Percentiles rank a stretch among this genome's conserved stretches.
phyloP scores from a whole-genome alignment of 2,329 filamentous ascomycete species.

The Diaporthe nobilis region DNA sequence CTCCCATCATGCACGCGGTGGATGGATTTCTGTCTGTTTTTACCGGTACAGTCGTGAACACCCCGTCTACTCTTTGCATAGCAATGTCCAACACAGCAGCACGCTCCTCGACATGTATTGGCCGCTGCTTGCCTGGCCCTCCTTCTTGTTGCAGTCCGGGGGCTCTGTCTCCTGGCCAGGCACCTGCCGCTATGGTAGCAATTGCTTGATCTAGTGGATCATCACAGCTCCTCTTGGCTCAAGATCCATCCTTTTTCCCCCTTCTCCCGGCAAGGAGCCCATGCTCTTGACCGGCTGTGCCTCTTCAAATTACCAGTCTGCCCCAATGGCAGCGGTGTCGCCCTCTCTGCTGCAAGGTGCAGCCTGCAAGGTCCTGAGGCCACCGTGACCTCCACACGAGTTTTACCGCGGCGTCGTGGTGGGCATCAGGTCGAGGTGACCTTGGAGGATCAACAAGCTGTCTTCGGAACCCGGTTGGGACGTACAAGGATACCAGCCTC shows the following conservation, averaged over 20 bases:
- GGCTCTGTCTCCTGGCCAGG: not conserved
- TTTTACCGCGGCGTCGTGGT: not conserved
- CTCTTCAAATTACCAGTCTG: not conserved
- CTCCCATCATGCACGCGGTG: not conserved
- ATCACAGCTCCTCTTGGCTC: conserved; percentile 7
- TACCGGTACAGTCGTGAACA: not conserved
- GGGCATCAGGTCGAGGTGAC: not conserved
- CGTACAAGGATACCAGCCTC: conserved; percentile 34
- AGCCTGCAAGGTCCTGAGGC: conserved; percentile 12
- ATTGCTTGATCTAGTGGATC: not conserved
- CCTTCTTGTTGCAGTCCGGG: not conserved
- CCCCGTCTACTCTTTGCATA: not conserved
- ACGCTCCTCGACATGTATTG: conserved; percentile 7
- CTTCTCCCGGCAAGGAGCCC: not conserved
- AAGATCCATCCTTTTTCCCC: not conserved
- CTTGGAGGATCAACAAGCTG: conserved; percentile 29
- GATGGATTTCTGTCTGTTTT: not conserved
- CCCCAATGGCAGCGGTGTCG: not conserved
- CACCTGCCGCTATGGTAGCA: not conserved
- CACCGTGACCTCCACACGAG: not conserved
- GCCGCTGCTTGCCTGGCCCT: conserved; percentile 19
- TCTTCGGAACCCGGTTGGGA: conserved; percentile 7
- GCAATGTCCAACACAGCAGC: conserved; percentile 2
- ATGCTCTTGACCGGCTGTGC: not conserved
- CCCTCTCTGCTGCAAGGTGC: conserved; percentile 15